Base-by-base conservation (phyloP, 495 filamentous ascomycete genomes). In the Astrothelium subdiscretum region DNA sequence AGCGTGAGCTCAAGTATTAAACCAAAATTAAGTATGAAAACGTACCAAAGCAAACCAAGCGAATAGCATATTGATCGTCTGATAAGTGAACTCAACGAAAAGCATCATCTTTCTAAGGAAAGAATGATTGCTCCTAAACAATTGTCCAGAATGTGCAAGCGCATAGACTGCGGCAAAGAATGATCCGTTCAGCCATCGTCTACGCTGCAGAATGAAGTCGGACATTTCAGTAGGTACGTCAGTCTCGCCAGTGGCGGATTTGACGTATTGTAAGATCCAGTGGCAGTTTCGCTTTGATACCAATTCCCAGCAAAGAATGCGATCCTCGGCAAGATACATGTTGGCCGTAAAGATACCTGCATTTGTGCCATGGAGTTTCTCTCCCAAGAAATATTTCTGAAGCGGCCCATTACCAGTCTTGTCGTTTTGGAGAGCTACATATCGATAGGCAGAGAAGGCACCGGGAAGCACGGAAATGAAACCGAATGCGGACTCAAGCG, bases 321-420 rank as follows among this genome's bases (percentile, higher is more conserved):
- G 90, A 83, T 99, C 95, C 73, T 99, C 95, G 43, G 95, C 95
- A 62, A 99, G 83, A 71, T 99, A 99, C 95, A 99, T 99, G 74
- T 99, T 99, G 65, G 95, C 92, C 11, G 91, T 96, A 79, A 99
- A 97, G 67, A 97, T 95, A 72, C 92, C 95, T 3, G 95, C 95
- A 67, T 94, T 91, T 42, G 86, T 82, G 71, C 94, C 95, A 72
- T 99, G 94, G 80, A 99, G 89, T 76, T 92, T 97, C 76, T 99
- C 95, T 66, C 95, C 95, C 35, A 89, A 84, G 76, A 97, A 99
- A 72, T 99, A 99, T 73, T 95, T 92, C 71, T 97, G 91, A 51
- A 99, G 75, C 0, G 95, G 95, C 13, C 95, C 95, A 62, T 91
- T 82, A 15, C 91, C 94, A 66, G 88, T 86, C 74, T 92, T 91